Percentiles rank a stretch among this genome's conserved stretches.
Evolutionary conservation across 2,329 filamentous ascomycete species (phyloP).

Genomic region (Corniculantispora saksenae): DNA sequence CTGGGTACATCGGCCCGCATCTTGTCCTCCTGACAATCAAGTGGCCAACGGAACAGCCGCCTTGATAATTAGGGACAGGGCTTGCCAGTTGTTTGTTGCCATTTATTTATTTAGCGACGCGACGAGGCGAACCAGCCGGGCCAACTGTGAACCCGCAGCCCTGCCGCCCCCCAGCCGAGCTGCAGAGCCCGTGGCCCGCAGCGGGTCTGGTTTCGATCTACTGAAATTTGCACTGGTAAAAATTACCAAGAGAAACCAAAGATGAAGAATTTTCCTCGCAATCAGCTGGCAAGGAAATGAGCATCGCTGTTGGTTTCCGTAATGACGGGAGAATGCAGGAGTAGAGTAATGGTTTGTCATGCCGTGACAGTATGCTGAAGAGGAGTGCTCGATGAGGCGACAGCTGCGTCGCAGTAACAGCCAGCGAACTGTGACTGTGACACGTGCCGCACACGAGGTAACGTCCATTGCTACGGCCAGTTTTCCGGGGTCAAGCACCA

Average conservation of each 20-base stretch:
- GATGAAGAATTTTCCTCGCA: background rate
- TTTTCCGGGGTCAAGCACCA: background rate
- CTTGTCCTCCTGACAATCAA: background rate
- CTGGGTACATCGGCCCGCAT: background rate
- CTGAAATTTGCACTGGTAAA: background rate
- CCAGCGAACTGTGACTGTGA: background rate
- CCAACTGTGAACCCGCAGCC: background rate
- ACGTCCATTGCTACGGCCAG: no score
- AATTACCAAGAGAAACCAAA: background rate
- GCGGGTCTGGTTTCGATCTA: slow-evolving; percentile 6
- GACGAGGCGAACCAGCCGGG: background rate
- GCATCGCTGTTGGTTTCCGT: background rate
- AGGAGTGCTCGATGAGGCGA: background rate
- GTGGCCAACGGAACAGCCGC: background rate
- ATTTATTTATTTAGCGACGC: background rate
- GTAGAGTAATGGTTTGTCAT: background rate
- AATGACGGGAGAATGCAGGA: background rate
- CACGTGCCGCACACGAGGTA: background rate
- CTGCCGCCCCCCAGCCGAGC: slow-evolving; percentile 1
- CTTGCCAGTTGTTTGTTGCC: background rate
- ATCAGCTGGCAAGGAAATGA: background rate
- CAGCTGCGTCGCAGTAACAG: background rate
- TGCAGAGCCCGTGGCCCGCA: background rate
- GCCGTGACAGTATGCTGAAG: background rate
- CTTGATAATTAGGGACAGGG: background rate